Conservation (phyloP, 805 yeast species). For the Saccharomyces jurei region DNA sequence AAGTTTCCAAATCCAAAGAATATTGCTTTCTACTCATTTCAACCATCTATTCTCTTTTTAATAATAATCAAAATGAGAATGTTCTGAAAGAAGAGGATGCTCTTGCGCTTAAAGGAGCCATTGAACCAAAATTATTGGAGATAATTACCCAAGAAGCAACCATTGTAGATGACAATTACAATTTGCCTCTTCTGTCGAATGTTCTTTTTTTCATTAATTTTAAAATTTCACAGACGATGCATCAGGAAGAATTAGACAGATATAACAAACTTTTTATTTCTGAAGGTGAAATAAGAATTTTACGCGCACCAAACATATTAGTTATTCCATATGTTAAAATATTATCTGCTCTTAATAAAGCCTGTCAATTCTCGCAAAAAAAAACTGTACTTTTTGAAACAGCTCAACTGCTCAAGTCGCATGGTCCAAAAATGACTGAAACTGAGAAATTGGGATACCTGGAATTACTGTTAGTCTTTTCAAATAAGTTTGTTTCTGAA, state of each 20-base stretch:
- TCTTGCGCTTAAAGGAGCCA: slow-evolving; percentile 9
- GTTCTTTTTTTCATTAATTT: slow-evolving; percentile 30
- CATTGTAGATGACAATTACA: slow-evolving; percentile 20
- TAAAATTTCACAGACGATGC: slow-evolving; percentile 29
- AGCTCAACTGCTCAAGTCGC: slow-evolving; percentile 3
- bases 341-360: slow-evolving; percentile 46
- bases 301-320: slow-evolving; percentile 23
- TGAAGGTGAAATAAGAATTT: slow-evolving; percentile 7
- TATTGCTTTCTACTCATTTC: slow-evolving; percentile 25
- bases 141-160: slow-evolving; percentile 5
- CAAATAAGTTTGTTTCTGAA: slow-evolving; percentile 26
- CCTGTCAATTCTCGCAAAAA: slow-evolving; percentile 9
- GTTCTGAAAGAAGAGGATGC: slow-evolving; percentile 13
- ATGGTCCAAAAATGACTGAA: slow-evolving; percentile 3
- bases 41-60: slow-evolving; percentile 21
- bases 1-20: slow-evolving; percentile 9
- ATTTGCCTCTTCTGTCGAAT: slow-evolving; percentile 25
- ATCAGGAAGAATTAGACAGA: slow-evolving; percentile 39
- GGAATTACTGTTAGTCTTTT: slow-evolving; percentile 21
- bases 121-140: slow-evolving; percentile 15
- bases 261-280: slow-evolving; percentile 33
- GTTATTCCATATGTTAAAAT: slow-evolving; percentile 39
- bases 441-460: slow-evolving; percentile 23
- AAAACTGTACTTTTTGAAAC: not conserved
- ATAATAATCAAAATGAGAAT: slow-evolving; percentile 14